These are phyloP conservation scores for Vitis hybrid DNA, from an alignment of 177 flowering plant species.

Conservation along the genomic window DNA sequence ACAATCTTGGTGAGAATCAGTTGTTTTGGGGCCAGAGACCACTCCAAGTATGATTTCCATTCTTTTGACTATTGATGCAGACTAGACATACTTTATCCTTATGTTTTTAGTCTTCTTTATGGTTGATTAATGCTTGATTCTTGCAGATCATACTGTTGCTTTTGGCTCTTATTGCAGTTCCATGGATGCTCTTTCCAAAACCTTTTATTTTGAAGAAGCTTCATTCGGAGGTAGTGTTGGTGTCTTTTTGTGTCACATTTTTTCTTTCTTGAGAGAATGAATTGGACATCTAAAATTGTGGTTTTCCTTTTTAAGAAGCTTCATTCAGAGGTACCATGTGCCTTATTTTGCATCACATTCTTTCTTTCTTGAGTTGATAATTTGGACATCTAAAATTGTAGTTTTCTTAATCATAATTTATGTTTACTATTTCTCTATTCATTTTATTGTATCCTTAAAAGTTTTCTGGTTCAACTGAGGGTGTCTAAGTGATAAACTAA, in stretches of 20 bases:
- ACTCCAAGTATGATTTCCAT: conserved; percentile 59
- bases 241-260: not conserved
- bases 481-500: not conserved
- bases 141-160: conserved; percentile 85
- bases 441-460: too few relatives aligned
- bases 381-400: too few relatives aligned
- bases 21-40: conserved; percentile 97
- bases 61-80: conserved; percentile 7
- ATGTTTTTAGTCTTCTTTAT: not conserved
- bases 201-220: conserved; percentile 87
- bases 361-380: not conserved
- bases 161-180: conserved; percentile 85
- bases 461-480: not conserved
- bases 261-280: not conserved
- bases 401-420: too few relatives aligned
- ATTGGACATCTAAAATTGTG: too few relatives aligned
- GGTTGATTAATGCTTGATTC: conserved; percentile 8
- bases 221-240: conserved; percentile 66
- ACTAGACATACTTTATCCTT: not conserved
- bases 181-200: conserved; percentile 99
- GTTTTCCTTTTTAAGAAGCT: conserved; percentile 56
- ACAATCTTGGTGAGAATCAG: conserved; percentile 89
- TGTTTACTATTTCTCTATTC: too few relatives aligned
- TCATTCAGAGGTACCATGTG: conserved; percentile 65
- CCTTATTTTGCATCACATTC: not conserved